Conservation (phyloP, 441 rosid genomes). For the Pelargonium myrrhifolium region DNA sequence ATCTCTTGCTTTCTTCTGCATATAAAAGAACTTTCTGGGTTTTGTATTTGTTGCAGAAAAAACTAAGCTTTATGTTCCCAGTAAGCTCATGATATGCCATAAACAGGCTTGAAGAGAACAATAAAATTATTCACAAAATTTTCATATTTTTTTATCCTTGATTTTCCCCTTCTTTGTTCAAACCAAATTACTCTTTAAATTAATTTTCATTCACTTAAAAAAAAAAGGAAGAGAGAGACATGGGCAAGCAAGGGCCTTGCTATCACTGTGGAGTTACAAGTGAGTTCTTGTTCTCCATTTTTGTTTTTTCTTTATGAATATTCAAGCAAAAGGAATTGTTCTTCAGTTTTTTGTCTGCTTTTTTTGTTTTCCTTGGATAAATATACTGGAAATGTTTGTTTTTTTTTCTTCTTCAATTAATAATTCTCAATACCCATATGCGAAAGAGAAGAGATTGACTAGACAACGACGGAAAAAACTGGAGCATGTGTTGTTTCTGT, state of each 20-base stretch:
- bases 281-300: constrained; percentile 76
- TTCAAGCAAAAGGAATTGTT: neutral
- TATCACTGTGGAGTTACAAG: constrained; percentile 99
- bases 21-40: constrained; percentile 28
- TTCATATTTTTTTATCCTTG: neutral
- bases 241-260: constrained; percentile 99
- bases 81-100: neutral
- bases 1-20: constrained; percentile 36
- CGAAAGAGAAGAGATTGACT: constrained; percentile 19
- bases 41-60: constrained; percentile 31
- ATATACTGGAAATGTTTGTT: constrained; percentile 15
- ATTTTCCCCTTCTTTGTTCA: neutral
- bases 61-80: neutral
- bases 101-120: constrained; percentile 1
- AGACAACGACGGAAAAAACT: constrained; percentile 22
- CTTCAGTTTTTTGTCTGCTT: constrained; percentile 3
- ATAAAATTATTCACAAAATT: neutral
- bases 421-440: constrained; percentile 17
- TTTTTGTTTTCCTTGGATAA: too few species aligned
- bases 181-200: neutral
- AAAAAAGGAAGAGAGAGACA: constrained; percentile 30
- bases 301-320: constrained; percentile 4
- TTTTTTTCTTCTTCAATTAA: constrained; percentile 7
- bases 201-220: neutral
- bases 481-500: constrained; percentile 24